These are phyloP conservation scores for Xylaria sp. DNA, from an alignment of 2,329 filamentous ascomycete species.

Conservation along the genomic window DNA sequence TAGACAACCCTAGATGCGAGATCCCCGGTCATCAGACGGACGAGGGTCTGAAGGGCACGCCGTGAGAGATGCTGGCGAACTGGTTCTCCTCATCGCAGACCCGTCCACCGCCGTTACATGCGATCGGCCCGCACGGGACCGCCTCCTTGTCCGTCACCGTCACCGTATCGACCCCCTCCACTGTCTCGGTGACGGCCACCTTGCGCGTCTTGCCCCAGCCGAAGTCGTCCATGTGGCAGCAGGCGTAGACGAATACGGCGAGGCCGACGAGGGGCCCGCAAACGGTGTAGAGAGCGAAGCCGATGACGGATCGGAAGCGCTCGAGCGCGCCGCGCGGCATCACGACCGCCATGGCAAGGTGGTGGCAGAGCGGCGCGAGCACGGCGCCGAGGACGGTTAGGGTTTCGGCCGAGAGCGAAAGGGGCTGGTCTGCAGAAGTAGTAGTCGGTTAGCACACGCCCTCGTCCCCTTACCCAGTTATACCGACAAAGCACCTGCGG, in stretches of 20 bases:
- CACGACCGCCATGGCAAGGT: slow-evolving; percentile 33
- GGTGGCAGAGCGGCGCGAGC: slow-evolving; percentile 35
- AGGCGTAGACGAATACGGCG: slow-evolving; percentile 35
- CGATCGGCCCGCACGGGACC: neutral
- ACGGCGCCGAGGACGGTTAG: slow-evolving; percentile 34
- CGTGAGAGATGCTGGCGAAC: slow-evolving; percentile 9
- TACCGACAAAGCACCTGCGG: too few relatives aligned
- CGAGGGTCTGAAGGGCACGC: slow-evolving; percentile 17
- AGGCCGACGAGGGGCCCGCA: slow-evolving; percentile 38
- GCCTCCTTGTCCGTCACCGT: neutral
- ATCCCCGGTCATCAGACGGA: neutral
- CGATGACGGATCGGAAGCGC: slow-evolving; percentile 33
- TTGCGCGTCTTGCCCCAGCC: slow-evolving; percentile 39
- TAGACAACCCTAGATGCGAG: neutral
- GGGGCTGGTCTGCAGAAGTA: slow-evolving; percentile 20
- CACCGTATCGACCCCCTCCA: slow-evolving; percentile 7
- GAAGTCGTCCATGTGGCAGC: slow-evolving; percentile 38
- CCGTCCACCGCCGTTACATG: neutral
- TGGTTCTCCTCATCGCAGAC: slow-evolving; percentile 23
- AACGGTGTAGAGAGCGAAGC: slow-evolving; percentile 32
- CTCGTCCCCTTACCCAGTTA: too few relatives aligned
- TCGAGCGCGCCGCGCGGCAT: slow-evolving; percentile 30
- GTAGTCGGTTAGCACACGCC: neutral
- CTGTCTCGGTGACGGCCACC: slow-evolving; percentile 30
- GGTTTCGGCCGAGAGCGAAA: slow-evolving; percentile 30